Conservation (phyloP, 2,329 filamentous ascomycete species). For the Fusarium sp. region DNA sequence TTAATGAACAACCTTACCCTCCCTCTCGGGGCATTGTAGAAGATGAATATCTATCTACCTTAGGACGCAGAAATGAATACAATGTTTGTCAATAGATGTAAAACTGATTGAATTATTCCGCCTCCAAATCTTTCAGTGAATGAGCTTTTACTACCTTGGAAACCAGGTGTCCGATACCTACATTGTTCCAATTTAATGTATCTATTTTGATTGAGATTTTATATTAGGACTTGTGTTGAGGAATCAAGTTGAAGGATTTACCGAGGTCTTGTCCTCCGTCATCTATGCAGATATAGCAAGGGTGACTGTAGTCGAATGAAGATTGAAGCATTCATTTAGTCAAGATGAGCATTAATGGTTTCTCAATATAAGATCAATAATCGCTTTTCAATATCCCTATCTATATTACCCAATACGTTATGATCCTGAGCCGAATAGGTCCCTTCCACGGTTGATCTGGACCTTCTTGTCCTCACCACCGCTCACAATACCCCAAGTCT, state of each 20-base stretch:
- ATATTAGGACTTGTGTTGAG: too few species aligned
- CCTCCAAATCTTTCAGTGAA: too few species aligned
- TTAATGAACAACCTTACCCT: neutral
- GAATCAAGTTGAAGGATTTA: too few species aligned
- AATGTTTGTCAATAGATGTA: neutral
- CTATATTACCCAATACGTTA: constrained; percentile 41
- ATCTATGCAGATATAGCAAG: neutral
- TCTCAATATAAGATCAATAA: constrained; percentile 27
- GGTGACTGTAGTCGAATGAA: neutral
- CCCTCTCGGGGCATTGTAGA: neutral
- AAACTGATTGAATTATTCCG: neutral
- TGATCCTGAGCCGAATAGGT: constrained; percentile 57
- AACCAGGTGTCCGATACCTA: too few species aligned
- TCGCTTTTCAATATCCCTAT: constrained; percentile 26
- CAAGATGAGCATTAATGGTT: neutral
- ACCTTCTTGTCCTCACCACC: constrained; percentile 94
- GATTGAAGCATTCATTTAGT: neutral
- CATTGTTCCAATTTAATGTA: too few species aligned
- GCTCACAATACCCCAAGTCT: constrained; percentile 87
- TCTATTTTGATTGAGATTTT: too few species aligned
- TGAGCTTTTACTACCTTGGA: too few species aligned
- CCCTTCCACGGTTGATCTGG: constrained; percentile 84
- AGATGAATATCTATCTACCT: neutral
- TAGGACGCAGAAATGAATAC: neutral
- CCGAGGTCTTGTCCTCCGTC: too few species aligned